Conservation (phyloP, 129 eudicot genomes). For the Tagetes erecta region DNA sequence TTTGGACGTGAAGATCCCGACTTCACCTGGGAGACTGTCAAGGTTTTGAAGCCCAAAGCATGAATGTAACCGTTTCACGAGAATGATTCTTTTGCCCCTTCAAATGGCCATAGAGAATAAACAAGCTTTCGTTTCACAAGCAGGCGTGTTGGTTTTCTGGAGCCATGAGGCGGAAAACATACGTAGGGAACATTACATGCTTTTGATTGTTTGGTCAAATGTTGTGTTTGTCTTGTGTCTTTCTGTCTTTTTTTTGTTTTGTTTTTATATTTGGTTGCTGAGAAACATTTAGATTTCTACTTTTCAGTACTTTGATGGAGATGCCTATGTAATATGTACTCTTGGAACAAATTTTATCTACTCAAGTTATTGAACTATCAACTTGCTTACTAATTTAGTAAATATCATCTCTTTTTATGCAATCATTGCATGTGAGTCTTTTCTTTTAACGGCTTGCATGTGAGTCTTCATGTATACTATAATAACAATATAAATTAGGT, state of each 20-base stretch:
- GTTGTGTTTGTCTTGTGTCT: conserved; percentile 13
- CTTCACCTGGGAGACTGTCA: conserved; percentile 66
- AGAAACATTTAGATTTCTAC: neutral
- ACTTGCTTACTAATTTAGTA: neutral
- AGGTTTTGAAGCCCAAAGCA: conserved; percentile 52
- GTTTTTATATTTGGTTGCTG: neutral
- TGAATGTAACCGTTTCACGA: neutral
- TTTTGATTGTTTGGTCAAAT: conserved; percentile 22
- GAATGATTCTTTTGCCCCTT: conserved; percentile 5
- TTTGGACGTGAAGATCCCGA: conserved; percentile 59
- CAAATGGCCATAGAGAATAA: conserved; percentile 8
- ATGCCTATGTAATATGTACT: conserved; percentile 18
- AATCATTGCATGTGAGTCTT: neutral
- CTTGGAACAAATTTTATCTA: conserved; percentile 9
- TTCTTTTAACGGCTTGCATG: too few species aligned
- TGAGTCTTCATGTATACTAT: neutral
- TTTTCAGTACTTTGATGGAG: conserved; percentile 8
- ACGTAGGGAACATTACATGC: conserved; percentile 5
- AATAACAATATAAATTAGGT: neutral
- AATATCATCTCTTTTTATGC: neutral
- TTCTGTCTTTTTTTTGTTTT: neutral
- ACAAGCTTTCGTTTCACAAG: conserved; percentile 11
- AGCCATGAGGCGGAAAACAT: conserved; percentile 12
- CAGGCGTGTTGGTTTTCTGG: conserved; percentile 3
- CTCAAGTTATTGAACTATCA: neutral